Percentiles rank a stretch among this genome's conserved stretches.
phyloP scores from a whole-genome alignment of 306 rosid genomes.

The Lathyrus tuberosus region DNA sequence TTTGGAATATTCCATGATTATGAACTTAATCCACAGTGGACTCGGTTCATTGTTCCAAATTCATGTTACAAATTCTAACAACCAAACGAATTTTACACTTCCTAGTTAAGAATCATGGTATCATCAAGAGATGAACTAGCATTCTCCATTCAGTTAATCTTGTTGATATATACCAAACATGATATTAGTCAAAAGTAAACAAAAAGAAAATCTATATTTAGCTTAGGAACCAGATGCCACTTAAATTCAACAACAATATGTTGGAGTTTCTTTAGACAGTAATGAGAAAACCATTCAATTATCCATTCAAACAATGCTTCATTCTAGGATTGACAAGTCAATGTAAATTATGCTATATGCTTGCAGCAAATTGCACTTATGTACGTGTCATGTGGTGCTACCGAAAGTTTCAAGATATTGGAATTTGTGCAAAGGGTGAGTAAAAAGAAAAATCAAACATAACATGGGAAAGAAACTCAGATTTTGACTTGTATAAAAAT shows the following conservation, averaged over 20 bases:
- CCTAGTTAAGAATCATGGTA: conserved; percentile 22
- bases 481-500: too few species aligned
- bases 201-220: conserved; percentile 26
- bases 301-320: conserved; percentile 16
- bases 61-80: conserved; percentile 29
- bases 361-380: conserved; percentile 35
- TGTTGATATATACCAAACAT: conserved; percentile 16
- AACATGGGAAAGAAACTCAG: too few species aligned
- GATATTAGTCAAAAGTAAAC: conserved; percentile 38
- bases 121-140: conserved; percentile 28
- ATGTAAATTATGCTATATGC: conserved; percentile 32
- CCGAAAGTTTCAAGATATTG: too few species aligned
- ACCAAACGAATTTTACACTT: conserved; percentile 4
- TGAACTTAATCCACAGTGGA: not conserved
- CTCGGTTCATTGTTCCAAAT: not conserved
- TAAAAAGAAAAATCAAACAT: too few species aligned
- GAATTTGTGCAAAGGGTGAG: too few species aligned
- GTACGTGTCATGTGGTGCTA: conserved; percentile 23
- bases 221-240: conserved; percentile 42
- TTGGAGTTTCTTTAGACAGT: not conserved
- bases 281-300: conserved; percentile 17
- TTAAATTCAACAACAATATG: not conserved
- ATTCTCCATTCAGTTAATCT: conserved; percentile 37
- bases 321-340: conserved; percentile 26
- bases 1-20: conserved; percentile 25